Evolutionary conservation across 148 eudicot species (phyloP).

Genomic region (Fagopyrum homotropicum): DNA sequence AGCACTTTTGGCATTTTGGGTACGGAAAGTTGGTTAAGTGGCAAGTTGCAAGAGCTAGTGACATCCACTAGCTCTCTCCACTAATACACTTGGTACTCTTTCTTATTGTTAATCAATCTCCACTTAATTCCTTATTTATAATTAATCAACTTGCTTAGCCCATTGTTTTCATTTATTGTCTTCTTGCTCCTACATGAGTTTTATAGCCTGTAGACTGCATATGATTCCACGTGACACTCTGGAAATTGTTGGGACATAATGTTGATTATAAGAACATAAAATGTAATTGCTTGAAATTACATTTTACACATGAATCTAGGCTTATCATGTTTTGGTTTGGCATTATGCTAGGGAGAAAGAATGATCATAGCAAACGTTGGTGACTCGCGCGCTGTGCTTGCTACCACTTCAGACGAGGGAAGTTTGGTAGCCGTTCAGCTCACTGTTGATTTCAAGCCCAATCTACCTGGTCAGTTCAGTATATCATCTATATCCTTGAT

Average conservation of each 20-base stretch:
- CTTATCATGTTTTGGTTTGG: neutral
- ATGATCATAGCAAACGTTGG: constrained; percentile 76
- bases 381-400: constrained; percentile 92
- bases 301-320: neutral
- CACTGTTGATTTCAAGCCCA: constrained; percentile 84
- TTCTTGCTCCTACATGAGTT: neutral
- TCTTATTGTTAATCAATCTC: neutral
- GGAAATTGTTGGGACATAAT: neutral
- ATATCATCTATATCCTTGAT: neutral
- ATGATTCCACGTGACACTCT: neutral
- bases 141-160: neutral
- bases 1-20: neutral
- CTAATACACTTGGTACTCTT: neutral
- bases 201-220: neutral
- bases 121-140: neutral
- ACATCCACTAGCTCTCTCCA: constrained; percentile 11
- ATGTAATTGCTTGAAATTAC: too few relatives aligned
- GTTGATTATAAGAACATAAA: too few relatives aligned
- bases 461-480: constrained; percentile 72
- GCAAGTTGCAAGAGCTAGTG: constrained; percentile 13
- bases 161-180: neutral
- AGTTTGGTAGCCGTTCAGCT: constrained; percentile 68
- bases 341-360: constrained; percentile 51
- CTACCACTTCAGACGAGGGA: constrained; percentile 67
- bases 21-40: neutral